A percentile compares a stretch with the other conserved stretches of the same genome.
phyloP scores from a whole-genome alignment of 2,329 filamentous ascomycete genomes.

The Colletotrichum navitas region DNA sequence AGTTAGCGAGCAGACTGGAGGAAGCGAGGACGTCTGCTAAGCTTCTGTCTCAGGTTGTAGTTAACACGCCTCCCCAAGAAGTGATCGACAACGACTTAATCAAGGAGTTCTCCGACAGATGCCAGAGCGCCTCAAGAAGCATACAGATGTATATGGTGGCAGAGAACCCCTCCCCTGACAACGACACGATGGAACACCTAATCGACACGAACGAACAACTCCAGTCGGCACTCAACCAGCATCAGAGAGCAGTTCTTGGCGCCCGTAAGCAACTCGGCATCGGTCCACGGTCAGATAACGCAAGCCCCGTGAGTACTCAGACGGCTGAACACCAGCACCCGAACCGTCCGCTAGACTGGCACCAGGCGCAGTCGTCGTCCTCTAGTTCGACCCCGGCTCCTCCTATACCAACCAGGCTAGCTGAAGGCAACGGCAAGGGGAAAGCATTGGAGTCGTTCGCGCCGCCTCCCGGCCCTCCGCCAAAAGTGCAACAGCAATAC shows the following conservation, averaged over 20 bases:
- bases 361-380: conserved; percentile 44
- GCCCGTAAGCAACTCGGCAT: conserved; percentile 68
- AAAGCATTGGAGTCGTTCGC: conserved; percentile 45
- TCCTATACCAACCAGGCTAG: conserved; percentile 28
- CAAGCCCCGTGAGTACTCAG: conserved; percentile 46
- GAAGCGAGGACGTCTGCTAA: conserved; percentile 93
- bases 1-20: conserved; percentile 86
- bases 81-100: conserved; percentile 88
- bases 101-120: conserved; percentile 91
- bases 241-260: conserved; percentile 82
- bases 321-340: conserved; percentile 43
- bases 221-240: conserved; percentile 82
- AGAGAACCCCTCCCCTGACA: conserved; percentile 84
- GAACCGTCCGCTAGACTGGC: conserved; percentile 36
- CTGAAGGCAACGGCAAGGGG: conserved; percentile 46
- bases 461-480: conserved; percentile 39
- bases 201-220: conserved; percentile 97
- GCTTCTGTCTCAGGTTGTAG: conserved; percentile 90
- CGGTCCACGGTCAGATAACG: conserved; percentile 47
- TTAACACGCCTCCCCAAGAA: conserved; percentile 83
- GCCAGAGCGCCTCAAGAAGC: conserved; percentile 81
- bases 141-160: conserved; percentile 89
- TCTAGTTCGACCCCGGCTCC: conserved; percentile 37
- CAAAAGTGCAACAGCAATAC: conserved; percentile 52
- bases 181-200: conserved; percentile 91